Evolutionary conservation across 2,329 filamentous ascomycete species (phyloP).

Genomic region (Dendrostoma leiphaemia): DNA sequence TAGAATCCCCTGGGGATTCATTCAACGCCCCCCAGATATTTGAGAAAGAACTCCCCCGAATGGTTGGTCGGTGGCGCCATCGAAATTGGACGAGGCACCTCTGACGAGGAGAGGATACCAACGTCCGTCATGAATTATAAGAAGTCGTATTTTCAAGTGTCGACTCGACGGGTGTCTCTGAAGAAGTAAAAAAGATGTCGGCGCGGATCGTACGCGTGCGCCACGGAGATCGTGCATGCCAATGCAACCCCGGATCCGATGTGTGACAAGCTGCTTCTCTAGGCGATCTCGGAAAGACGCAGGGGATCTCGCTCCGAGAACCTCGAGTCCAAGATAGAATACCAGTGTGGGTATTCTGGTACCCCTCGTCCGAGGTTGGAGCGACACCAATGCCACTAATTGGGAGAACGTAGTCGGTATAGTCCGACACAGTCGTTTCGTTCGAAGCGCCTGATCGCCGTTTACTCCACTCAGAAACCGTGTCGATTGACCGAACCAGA

Average conservation of each 20-base stretch:
- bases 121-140: constrained; percentile 21
- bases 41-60: constrained; percentile 20
- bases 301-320: not conserved
- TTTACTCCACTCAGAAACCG: constrained; percentile 16
- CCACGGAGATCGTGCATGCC: constrained; percentile 11
- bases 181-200: constrained; percentile 17
- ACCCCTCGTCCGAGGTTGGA: not conserved
- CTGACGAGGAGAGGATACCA: constrained; percentile 12
- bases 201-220: constrained; percentile 15
- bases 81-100: constrained; percentile 17
- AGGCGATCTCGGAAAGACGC: constrained; percentile 10
- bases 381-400: not conserved
- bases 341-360: constrained; percentile 6
- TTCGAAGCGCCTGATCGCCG: constrained; percentile 19
- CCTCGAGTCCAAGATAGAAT: constrained; percentile 11
- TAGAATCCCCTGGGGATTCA: constrained; percentile 10
- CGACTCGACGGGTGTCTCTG: constrained; percentile 16
- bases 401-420: constrained; percentile 1
- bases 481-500: constrained; percentile 17
- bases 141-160: constrained; percentile 20
- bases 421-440: not conserved
- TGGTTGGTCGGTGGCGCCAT: constrained; percentile 20
- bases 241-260: constrained; percentile 12
- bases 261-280: constrained; percentile 12
- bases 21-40: constrained; percentile 14